Conservation (phyloP, 768 basidiomycete genomes). For the Leccinum disarticulatum region DNA sequence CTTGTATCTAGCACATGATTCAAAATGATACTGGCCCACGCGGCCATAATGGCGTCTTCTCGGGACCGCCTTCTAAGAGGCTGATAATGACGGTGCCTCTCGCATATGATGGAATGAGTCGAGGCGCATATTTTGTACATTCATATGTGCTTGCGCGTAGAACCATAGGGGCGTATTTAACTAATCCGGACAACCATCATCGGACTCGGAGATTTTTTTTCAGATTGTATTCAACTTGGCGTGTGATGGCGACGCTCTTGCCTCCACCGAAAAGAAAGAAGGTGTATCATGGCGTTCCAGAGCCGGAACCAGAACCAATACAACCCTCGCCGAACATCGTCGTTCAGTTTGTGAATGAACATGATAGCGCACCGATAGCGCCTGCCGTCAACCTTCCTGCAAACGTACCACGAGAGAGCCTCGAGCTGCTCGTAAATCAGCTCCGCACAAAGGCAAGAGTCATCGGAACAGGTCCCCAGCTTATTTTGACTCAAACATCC, state of each 20-base stretch:
- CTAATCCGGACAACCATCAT: not conserved
- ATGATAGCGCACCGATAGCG: conserved; percentile 78
- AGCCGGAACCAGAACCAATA: conserved; percentile 53
- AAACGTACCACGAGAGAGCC: conserved; percentile 76
- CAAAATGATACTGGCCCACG: not conserved
- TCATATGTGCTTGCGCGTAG: too few species aligned
- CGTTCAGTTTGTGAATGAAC: conserved; percentile 91
- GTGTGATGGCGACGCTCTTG: conserved; percentile 74
- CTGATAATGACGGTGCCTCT: not conserved
- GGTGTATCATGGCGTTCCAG: conserved; percentile 71
- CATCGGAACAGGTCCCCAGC: not conserved
- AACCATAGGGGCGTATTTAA: not conserved
- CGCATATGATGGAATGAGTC: too few species aligned
- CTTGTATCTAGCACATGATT: not conserved
- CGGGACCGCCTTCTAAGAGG: too few species aligned
- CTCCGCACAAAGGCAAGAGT: conserved; percentile 70
- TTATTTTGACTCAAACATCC: not conserved
- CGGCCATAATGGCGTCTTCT: not conserved
- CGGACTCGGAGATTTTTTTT: not conserved
- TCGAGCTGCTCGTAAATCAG: conserved; percentile 90
- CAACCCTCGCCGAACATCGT: conserved; percentile 66
- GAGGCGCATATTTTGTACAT: too few species aligned
- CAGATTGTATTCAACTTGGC: not conserved
- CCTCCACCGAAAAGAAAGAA: conserved; percentile 91
- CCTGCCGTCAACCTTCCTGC: conserved; percentile 90